phyloP scores from a whole-genome alignment of 2,329 filamentous ascomycete species.

The Fusarium sp. region DNA sequence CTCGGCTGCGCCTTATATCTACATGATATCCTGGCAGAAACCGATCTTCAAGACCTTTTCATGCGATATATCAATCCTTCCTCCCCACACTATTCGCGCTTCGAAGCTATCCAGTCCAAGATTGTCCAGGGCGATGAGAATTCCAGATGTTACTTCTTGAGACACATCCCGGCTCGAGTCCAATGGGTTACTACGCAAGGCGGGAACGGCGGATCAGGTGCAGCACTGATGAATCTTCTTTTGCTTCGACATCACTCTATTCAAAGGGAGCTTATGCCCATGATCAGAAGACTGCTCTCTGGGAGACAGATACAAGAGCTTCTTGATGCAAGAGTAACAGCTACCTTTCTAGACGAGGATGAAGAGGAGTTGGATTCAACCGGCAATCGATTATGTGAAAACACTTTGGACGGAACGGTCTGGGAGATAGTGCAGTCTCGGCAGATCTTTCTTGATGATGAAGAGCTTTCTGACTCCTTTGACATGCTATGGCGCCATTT shows the following conservation, averaged over 20 bases:
- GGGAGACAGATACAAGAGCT: neutral
- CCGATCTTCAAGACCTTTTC: neutral
- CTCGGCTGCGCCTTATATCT: neutral
- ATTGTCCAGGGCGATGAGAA: rapidly evolving
- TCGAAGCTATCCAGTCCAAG: neutral
- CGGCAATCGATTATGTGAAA: rapidly evolving
- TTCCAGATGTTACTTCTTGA: rapidly evolving
- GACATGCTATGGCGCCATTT: neutral
- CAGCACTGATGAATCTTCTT: neutral
- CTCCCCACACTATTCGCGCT: neutral
- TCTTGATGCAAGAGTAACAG: neutral
- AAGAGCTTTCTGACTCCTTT: neutral
- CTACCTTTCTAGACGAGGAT: neutral
- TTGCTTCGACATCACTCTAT: neutral
- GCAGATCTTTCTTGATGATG: neutral
- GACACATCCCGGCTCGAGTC: neutral
- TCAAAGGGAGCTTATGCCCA: neutral
- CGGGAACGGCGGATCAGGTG: neutral
- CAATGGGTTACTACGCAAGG: too few species aligned
- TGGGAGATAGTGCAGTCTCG: neutral
- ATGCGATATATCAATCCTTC: rapidly evolving
- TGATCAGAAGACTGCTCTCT: neutral
- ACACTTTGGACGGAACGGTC: neutral
- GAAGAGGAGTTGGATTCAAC: rapidly evolving
- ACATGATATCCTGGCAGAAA: rapidly evolving